A percentile compares a stretch with the other conserved stretches of the same genome.
Evolutionary conservation across 495 filamentous ascomycete genomes (phyloP).

Genomic region (Neurospora sp.): DNA sequence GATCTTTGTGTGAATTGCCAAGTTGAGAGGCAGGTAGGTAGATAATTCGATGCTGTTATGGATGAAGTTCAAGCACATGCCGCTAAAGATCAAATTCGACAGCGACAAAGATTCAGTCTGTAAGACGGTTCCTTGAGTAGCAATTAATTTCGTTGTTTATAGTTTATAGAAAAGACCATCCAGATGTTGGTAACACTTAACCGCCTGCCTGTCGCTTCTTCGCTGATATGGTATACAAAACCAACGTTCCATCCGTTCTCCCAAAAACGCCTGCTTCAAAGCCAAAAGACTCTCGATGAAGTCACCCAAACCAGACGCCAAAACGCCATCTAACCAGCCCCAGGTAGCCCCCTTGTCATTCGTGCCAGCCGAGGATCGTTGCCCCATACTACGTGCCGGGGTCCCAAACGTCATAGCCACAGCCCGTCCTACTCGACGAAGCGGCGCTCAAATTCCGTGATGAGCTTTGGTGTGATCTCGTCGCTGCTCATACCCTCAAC

Average conservation of each 20-base stretch:
- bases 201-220: not conserved
- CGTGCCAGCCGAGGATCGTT: not conserved
- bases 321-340: not conserved
- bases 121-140: not conserved
- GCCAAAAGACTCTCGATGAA: not conserved
- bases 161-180: not conserved
- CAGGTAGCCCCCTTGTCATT: not conserved
- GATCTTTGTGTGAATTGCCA: not conserved
- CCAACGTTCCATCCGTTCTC: not conserved
- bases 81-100: not conserved
- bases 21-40: not conserved
- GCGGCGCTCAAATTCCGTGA: slow-evolving; percentile 64
- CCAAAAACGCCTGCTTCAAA: not conserved
- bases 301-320: not conserved
- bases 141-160: not conserved
- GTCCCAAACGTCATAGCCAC: not conserved
- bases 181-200: not conserved
- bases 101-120: not conserved
- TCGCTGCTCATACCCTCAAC: slow-evolving; percentile 82
- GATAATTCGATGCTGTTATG: not conserved
- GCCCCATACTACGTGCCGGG: not conserved
- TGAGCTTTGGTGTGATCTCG: slow-evolving; percentile 83
- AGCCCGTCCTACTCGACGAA: slow-evolving; percentile 39
- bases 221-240: not conserved
- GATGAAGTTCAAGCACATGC: not conserved